A percentile compares a stretch with the other conserved stretches of the same genome.
Conservation (phyloP, 108 stramenopile genomes). For the Nitzschia sp. region DNA sequence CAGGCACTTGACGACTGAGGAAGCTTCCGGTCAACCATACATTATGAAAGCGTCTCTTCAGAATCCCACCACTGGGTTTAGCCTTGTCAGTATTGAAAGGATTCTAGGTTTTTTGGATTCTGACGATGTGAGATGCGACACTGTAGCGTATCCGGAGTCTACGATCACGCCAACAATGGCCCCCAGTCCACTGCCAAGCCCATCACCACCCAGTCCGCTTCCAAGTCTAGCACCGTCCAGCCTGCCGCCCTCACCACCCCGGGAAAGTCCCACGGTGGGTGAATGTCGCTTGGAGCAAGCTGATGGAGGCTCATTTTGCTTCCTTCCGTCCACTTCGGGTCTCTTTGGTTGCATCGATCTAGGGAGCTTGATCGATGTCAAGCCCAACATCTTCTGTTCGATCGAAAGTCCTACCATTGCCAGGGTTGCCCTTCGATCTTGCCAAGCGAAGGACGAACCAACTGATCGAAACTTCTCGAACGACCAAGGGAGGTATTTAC, state of each 20-base stretch:
- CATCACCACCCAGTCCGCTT: neutral
- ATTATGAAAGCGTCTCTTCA: constrained; percentile 11
- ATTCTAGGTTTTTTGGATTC: constrained; percentile 6
- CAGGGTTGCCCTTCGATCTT: neutral
- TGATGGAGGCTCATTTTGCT: neutral
- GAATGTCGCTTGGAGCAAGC: neutral
- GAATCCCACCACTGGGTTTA: constrained; percentile 5
- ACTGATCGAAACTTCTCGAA: neutral
- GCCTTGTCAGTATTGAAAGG: neutral
- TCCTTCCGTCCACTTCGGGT: neutral
- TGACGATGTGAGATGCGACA: constrained; percentile 8
- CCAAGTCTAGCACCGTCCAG: neutral
- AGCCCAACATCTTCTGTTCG: neutral
- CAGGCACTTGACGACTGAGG: neutral
- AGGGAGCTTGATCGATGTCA: neutral
- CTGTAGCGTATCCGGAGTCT: neutral
- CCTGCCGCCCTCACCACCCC: too few relatives aligned
- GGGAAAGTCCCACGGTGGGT: too few relatives aligned
- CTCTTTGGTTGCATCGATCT: constrained; percentile 6
- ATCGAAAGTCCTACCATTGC: neutral
- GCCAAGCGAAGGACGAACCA: neutral
- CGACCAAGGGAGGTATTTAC: neutral
- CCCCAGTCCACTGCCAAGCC: neutral
- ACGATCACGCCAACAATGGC: neutral
- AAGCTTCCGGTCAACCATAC: neutral